Percentiles rank a stretch among this genome's conserved stretches.
phyloP scores from a whole-genome alignment of 2,329 filamentous ascomycete species.

The Calonectria leucothoes region DNA sequence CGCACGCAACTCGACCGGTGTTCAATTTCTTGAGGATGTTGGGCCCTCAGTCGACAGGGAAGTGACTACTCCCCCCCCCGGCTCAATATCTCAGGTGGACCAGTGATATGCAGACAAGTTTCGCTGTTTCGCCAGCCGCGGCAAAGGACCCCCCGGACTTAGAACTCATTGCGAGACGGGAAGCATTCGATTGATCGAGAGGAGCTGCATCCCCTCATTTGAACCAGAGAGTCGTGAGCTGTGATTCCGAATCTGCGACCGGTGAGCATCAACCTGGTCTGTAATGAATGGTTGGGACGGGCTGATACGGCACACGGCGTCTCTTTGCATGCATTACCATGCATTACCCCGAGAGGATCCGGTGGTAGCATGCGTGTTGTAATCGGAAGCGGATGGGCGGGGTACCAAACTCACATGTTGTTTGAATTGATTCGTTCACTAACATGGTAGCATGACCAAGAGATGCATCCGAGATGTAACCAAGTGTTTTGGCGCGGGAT shows the following conservation, averaged over 20 bases:
- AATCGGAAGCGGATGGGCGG: conserved; percentile 40
- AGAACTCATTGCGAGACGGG: neutral
- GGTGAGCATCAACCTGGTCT: conserved; percentile 23
- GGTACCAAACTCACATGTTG: conserved; percentile 21
- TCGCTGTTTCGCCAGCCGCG: conserved; percentile 22
- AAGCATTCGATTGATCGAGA: neutral
- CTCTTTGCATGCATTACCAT: conserved; percentile 26
- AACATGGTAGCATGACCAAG: conserved; percentile 34
- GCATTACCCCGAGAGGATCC: conserved; percentile 17
- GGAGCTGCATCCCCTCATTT: conserved; percentile 15
- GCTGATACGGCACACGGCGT: conserved; percentile 25
- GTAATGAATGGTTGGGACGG: conserved; percentile 30
- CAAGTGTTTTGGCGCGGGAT: conserved; percentile 20
- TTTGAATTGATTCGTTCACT: conserved; percentile 24
- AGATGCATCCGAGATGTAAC: conserved; percentile 29
- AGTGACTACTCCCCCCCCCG: conserved; percentile 10
- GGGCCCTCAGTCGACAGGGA: conserved; percentile 12
- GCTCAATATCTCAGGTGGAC: conserved; percentile 7
- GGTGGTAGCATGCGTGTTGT: conserved; percentile 9
- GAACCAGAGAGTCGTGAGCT: neutral
- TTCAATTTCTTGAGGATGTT: neutral
- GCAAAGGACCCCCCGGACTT: conserved; percentile 1
- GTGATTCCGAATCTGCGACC: conserved; percentile 13
- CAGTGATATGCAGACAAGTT: conserved; percentile 25
- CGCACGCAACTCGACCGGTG: conserved; percentile 2